Evolutionary conservation across 2,329 filamentous ascomycete genomes (phyloP).

Genomic region (Madurella mycetomatis): DNA sequence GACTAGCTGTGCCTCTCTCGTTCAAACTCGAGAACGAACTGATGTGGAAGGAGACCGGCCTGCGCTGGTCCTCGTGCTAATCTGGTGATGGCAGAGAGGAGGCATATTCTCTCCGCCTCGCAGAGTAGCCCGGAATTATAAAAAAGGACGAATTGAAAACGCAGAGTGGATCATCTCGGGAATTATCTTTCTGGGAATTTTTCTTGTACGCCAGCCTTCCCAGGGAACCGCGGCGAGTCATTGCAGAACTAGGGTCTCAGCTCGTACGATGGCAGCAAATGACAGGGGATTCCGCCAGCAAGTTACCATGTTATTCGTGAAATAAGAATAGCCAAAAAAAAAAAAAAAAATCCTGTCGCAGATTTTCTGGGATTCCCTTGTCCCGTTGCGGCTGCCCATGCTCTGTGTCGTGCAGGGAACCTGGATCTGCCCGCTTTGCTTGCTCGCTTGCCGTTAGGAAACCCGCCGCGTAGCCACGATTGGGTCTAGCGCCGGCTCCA

Average conservation of each 20-base stretch:
- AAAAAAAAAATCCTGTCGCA: background rate
- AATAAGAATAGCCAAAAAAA: slow-evolving; percentile 2
- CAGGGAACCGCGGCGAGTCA: slow-evolving; percentile 3
- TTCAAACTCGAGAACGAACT: background rate
- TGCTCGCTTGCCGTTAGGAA: background rate
- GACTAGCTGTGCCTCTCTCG: background rate
- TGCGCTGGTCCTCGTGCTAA: background rate
- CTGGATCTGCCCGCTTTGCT: too few relatives aligned
- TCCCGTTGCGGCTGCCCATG: slow-evolving; percentile 10
- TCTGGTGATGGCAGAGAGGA: background rate
- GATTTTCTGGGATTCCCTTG: background rate
- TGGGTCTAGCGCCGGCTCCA: background rate
- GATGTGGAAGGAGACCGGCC: background rate
- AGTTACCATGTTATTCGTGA: slow-evolving; percentile 1
- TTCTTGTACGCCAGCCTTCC: slow-evolving; percentile 2
- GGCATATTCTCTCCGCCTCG: background rate
- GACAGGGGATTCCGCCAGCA: slow-evolving; percentile 5
- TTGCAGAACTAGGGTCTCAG: slow-evolving; percentile 2
- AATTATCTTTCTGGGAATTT: slow-evolving; percentile 3
- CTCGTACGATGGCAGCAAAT: slow-evolving; percentile 11
- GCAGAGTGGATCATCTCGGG: slow-evolving; percentile 1
- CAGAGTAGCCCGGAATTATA: background rate
- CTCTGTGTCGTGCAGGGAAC: slow-evolving; percentile 4
- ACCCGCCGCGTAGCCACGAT: background rate
- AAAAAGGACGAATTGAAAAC: slow-evolving; percentile 6